Evolutionary conservation across 2,329 filamentous ascomycete genomes (phyloP).

Genomic region (Coniochaeta sp.): DNA sequence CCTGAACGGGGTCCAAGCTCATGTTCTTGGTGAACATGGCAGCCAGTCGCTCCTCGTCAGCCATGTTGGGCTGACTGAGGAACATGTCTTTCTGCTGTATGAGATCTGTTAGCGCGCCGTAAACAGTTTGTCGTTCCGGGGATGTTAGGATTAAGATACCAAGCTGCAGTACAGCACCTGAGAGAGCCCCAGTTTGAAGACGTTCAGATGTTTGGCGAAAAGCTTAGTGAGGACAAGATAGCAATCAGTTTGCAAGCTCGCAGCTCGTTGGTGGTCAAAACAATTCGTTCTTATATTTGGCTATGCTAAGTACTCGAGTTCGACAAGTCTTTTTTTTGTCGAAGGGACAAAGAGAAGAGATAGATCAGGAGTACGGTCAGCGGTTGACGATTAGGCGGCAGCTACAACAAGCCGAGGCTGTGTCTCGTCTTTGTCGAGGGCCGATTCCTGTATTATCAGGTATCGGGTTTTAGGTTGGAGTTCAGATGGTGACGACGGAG

Average conservation of each 20-base stretch:
- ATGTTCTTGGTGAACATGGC: slow-evolving; percentile 71
- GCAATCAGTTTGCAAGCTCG: not conserved
- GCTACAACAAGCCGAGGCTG: not conserved
- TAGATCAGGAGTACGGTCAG: not conserved
- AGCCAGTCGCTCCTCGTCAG: slow-evolving; percentile 76
- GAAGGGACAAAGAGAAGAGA: not conserved
- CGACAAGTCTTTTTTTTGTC: not conserved
- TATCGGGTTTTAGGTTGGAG: not conserved
- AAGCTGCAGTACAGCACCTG: not conserved
- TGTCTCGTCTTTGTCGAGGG: not conserved
- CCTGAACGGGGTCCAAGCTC: slow-evolving; percentile 45
- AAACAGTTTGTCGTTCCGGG: slow-evolving; percentile 10
- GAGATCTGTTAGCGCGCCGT: not conserved
- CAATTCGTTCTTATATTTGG: not conserved
- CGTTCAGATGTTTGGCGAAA: not conserved
- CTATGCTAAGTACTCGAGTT: not conserved
- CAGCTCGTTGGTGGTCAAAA: not conserved
- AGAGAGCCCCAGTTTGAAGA: not conserved
- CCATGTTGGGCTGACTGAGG: slow-evolving; percentile 40
- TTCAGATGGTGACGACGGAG: not conserved
- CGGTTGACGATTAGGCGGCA: not conserved
- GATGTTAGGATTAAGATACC: slow-evolving; percentile 4
- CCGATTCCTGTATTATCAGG: not conserved
- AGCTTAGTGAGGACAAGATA: not conserved
- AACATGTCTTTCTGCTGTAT: slow-evolving; percentile 21